Conservation (phyloP, 1,284 basidiomycete species). For the Athelia sp. region DNA sequence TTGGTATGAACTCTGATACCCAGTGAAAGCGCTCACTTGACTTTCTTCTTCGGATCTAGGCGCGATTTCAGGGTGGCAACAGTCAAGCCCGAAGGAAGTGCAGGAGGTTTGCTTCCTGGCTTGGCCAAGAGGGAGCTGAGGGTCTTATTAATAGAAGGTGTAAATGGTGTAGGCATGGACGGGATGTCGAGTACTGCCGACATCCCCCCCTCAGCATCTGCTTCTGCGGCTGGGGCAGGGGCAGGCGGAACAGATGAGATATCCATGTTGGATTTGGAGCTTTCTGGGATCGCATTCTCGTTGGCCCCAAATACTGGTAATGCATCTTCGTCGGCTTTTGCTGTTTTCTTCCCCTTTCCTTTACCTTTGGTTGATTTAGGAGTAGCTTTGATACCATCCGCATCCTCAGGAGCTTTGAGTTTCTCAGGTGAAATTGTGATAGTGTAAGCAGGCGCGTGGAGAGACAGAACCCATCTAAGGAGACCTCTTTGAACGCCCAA, state of each 20-base stretch:
- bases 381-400: slow-evolving; percentile 8
- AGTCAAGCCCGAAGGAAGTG: slow-evolving; percentile 61
- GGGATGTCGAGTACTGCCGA: slow-evolving; percentile 21
- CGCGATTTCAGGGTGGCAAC: slow-evolving; percentile 58
- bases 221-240: slow-evolving; percentile 11
- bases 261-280: slow-evolving; percentile 7
- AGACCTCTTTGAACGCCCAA: slow-evolving; percentile 80
- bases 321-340: slow-evolving; percentile 8
- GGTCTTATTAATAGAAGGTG: slow-evolving; percentile 59
- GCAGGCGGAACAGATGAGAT: slow-evolving; percentile 15
- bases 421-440: slow-evolving; percentile 55
- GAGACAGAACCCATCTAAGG: slow-evolving; percentile 68
- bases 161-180: slow-evolving; percentile 52
- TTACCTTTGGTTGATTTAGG: slow-evolving; percentile 4
- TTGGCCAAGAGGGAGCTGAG: slow-evolving; percentile 29
- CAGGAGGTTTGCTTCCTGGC: slow-evolving; percentile 19
- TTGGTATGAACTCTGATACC: not conserved
- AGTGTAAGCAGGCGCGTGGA: slow-evolving; percentile 49
- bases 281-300: slow-evolving; percentile 1
- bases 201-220: slow-evolving; percentile 6
- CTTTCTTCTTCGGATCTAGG: slow-evolving; percentile 76
- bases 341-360: slow-evolving; percentile 9
- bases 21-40: slow-evolving; percentile 50
- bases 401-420: slow-evolving; percentile 18
- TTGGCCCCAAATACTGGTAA: slow-evolving; percentile 1